Conservation (phyloP, 805 yeast species). For the Pichia gijzeniarum region DNA sequence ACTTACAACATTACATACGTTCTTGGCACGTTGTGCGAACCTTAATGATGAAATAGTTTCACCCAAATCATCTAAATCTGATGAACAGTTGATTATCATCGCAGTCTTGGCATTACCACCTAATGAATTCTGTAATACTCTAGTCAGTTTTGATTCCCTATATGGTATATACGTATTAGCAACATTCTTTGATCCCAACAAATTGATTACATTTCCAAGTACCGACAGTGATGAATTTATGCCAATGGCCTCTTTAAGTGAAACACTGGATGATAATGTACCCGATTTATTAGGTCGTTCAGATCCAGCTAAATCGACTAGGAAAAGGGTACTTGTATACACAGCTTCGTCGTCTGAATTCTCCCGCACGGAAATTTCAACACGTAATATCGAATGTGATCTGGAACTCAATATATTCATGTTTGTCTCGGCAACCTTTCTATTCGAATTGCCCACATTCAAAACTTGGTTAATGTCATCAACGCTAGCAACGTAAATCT, state of each 20-base stretch:
- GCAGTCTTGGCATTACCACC: conserved; percentile 82
- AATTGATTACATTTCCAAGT: conserved; percentile 73
- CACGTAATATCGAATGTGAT: conserved; percentile 73
- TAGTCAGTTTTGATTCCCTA: conserved; percentile 64
- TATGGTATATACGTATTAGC: conserved; percentile 13
- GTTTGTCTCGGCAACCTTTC: conserved; percentile 40
- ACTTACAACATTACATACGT: conserved; percentile 10
- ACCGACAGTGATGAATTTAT: conserved; percentile 74
- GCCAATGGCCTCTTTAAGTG: conserved; percentile 76
- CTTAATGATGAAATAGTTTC: conserved; percentile 70
- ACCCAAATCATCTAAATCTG: conserved; percentile 44
- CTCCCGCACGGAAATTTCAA: conserved; percentile 40
- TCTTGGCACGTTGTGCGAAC: conserved; percentile 69
- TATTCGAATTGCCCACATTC: conserved; percentile 47
- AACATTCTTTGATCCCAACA: conserved; percentile 56
- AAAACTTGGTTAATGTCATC: conserved; percentile 54
- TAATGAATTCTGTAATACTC: conserved; percentile 70
- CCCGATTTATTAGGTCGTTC: conserved; percentile 46
- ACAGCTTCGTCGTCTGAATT: conserved; percentile 50
- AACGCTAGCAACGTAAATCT: conserved; percentile 50
- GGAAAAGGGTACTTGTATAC: conserved; percentile 56
- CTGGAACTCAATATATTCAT: conserved; percentile 52
- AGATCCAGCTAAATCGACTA: conserved; percentile 85
- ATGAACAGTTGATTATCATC: conserved; percentile 68
- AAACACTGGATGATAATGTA: conserved; percentile 67